Percentiles rank a stretch among this genome's conserved stretches.
phyloP scores from a whole-genome alignment of 1,139 yeast species.

The Hanseniaspora uvarum region DNA sequence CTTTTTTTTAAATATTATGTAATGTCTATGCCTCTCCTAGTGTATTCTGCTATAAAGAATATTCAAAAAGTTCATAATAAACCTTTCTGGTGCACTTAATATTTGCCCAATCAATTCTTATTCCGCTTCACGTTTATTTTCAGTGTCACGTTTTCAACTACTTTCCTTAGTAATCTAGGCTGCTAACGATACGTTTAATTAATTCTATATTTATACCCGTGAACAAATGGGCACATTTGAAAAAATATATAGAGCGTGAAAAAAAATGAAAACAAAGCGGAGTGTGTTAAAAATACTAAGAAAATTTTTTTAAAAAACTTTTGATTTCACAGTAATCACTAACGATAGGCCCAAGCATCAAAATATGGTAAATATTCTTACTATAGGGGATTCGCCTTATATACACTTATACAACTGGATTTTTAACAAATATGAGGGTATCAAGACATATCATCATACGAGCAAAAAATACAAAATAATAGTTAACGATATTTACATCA shows the following conservation, averaged over 20 bases:
- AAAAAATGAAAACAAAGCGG: not conserved
- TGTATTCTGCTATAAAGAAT: no score
- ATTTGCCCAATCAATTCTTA: no score
- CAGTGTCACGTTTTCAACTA: no score
- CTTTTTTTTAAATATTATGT: no score
- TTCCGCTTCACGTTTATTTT: no score
- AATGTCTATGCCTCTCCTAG: not conserved
- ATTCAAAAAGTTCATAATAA: no score
- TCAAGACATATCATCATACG: not conserved
- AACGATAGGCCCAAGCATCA: not conserved
- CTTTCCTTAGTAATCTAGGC: not conserved
- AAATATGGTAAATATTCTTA: slow-evolving; percentile 23
- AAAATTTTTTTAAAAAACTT: not conserved
- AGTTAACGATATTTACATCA: not conserved
- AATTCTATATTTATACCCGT: not conserved
- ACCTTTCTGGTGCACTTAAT: no score
- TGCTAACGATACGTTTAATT: not conserved
- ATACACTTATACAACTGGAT: slow-evolving; percentile 27
- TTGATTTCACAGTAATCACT: not conserved
- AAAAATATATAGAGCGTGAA: no score
- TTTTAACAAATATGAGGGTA: not conserved
- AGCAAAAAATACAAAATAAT: not conserved
- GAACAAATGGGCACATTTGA: not conserved
- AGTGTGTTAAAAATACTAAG: not conserved
- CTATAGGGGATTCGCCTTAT: slow-evolving; percentile 29